Base-by-base conservation (phyloP, 345 rosid species). In the Pelargonium nanum region DNA sequence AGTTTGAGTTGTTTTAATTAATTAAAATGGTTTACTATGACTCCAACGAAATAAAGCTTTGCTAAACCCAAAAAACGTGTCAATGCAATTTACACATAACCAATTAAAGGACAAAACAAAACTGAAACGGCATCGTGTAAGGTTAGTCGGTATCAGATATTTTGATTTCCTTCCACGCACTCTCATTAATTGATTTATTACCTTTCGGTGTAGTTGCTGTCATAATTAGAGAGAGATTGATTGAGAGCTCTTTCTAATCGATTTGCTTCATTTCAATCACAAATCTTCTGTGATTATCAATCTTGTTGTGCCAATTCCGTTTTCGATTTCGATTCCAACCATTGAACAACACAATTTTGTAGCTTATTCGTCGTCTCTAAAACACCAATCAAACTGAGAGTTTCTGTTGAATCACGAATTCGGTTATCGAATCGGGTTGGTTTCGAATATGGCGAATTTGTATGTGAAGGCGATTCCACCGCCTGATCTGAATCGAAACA, bases 391-490 rank as follows among this genome's bases (percentile, higher is more conserved):
- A 40, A 40, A 6, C 48, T 12, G 48, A 40, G 12, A 30, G 40
- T 40, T 34, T 40, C 48, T 40, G 13, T 17, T 6, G 16, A 40
- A 40, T 59, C 70, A 70, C 26, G 70, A 40, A n/a, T n/a, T n/a
- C n/a, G n/a, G n/a, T n/a, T n/a, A n/a, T n/a, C n/a, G n/a, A n/a
- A 26, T 44, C 74, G 65, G 65, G 73, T 62, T 72, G 71, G 22
- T 24, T 74, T 74, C 74, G 32, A 40, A 12, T 20, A 75, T 73
- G 83, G 74, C 83, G 55, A 75, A 63, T 58, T 59, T 80, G 32
- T 80, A 80, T 26, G 84, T 80, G 68, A 77, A 70, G 72, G 81
- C 81, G 65, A 68, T 72, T 62, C 84, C 70, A 55, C 73, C 84
- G 69, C 64, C 81, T 71, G 84, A 80, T 77, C 79, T 77, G 65